Percentiles rank a stretch among this genome's conserved stretches.
Conservation (phyloP, 164 flowering plant genomes). For the Sedum album region DNA sequence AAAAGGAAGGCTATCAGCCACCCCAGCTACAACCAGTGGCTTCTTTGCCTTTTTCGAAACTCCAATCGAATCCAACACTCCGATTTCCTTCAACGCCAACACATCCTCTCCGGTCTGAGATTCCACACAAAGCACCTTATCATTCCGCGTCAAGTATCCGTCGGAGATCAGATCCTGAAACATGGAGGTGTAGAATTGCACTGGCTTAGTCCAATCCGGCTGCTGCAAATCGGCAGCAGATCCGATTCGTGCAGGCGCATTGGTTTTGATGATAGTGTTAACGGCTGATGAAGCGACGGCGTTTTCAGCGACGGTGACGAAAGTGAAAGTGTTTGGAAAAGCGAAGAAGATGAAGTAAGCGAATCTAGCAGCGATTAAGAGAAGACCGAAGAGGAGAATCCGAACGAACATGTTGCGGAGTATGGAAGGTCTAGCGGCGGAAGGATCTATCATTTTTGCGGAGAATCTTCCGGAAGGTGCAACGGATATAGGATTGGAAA, state of each 20-base stretch:
- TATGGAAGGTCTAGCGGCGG: slow-evolving; percentile 31
- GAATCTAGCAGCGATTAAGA: slow-evolving; percentile 44
- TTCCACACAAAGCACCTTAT: slow-evolving; percentile 62
- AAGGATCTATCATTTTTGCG: slow-evolving; percentile 39
- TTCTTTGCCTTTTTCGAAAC: slow-evolving; percentile 41
- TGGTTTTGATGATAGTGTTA: slow-evolving; percentile 10
- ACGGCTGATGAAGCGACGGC: slow-evolving; percentile 15
- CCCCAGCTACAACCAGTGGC: slow-evolving; percentile 56
- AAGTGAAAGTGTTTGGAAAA: slow-evolving; percentile 35
- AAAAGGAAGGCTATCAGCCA: slow-evolving; percentile 36
- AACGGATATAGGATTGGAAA: background rate
- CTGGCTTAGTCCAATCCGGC: slow-evolving; percentile 55
- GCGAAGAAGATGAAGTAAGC: slow-evolving; percentile 86
- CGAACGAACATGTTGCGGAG: slow-evolving; percentile 51
- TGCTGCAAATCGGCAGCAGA: slow-evolving; percentile 37
- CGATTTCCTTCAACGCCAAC: slow-evolving; percentile 60
- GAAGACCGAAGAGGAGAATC: slow-evolving; percentile 41
- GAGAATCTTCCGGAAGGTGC: background rate
- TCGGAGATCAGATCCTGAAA: slow-evolving; percentile 72
- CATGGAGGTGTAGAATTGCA: slow-evolving; percentile 56
- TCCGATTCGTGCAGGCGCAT: background rate
- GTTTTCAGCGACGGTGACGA: slow-evolving; percentile 19
- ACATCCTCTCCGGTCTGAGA: slow-evolving; percentile 56
- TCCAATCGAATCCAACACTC: slow-evolving; percentile 62
- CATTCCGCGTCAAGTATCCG: slow-evolving; percentile 38